Conservation (phyloP, 2,329 filamentous ascomycete species). For the Pseudogymnoascus sp. region DNA sequence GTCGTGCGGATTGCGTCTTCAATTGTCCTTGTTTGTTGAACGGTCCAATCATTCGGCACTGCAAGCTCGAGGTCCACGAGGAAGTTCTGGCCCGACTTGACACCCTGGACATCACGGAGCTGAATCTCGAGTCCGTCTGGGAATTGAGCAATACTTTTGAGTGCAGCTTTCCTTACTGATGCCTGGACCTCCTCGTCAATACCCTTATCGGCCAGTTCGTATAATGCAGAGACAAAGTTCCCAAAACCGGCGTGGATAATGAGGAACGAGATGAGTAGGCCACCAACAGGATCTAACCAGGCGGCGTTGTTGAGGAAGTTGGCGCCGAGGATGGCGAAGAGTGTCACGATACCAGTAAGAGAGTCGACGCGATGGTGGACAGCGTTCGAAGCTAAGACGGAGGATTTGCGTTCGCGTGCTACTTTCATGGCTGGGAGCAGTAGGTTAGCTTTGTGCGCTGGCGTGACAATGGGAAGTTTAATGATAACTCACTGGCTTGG, state of each 20-base stretch:
- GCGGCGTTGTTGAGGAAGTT: constrained; percentile 77
- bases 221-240: constrained; percentile 73
- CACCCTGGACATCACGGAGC: constrained; percentile 65
- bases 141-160: constrained; percentile 48
- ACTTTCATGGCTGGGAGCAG: constrained; percentile 73
- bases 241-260: constrained; percentile 83
- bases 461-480: neutral
- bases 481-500: constrained; percentile 67
- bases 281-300: constrained; percentile 92
- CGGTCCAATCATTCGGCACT: constrained; percentile 67
- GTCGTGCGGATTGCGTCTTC: constrained; percentile 66
- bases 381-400: constrained; percentile 90
- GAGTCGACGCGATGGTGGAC: constrained; percentile 95
- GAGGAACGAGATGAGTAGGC: constrained; percentile 84
- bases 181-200: constrained; percentile 77
- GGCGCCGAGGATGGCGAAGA: constrained; percentile 80
- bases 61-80: constrained; percentile 82
- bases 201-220: constrained; percentile 84
- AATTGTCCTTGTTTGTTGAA: constrained; percentile 60
- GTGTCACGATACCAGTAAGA: constrained; percentile 85
- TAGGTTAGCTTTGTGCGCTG: constrained; percentile 17
- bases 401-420: constrained; percentile 86
- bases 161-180: constrained; percentile 59
- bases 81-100: constrained; percentile 96
- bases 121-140: constrained; percentile 52